Base-by-base conservation (phyloP, 768 basidiomycete species). In the Goffeauzyma gilvescens region DNA sequence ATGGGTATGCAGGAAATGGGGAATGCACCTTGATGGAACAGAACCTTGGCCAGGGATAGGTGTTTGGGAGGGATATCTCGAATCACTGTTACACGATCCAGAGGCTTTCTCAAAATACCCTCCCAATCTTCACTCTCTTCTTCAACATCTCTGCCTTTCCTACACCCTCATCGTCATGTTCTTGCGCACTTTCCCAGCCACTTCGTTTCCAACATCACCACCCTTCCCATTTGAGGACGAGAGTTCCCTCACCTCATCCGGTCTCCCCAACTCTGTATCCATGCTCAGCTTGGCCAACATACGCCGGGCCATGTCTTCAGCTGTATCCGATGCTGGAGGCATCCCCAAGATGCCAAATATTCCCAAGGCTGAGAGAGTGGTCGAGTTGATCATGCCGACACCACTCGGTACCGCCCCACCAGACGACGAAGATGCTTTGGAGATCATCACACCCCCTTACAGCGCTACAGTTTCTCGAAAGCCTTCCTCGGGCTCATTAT, bases 51-150 rank as follows among this genome's bases (percentile, higher is more conserved):
- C 61, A 7, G 59, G 59, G 32, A 33, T 63, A 33, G 55, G 55
- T 0, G 61, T 63, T 3, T 63, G 61, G 61, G 61, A 63, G 41
- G 61, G 61, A 4, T 59, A 58, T 32, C 39, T 63, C 33, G 61
- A 63, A 49, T 60, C 61, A 6, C 48, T 63, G 1, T 42, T 63
- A 13, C 61, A 63, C 40, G 53, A 60, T 25, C 53, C 55, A 1
- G 44, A 53, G 4, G 52, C 54, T 1, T 63, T 57, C 39, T 41
- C 48, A 20, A 59, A 55, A n/a, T 63, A 63, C 42, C 51, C 61
- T 1, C 23, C 53, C 1, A 50, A 57, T 32, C 59, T 57, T 50
- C 49, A 56, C n/a, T 47, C 45, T 9, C 51, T 63, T 0, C 47
- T 63, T 0, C 54, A 53, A 24, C 61, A 63, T 42, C 55, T 63